These are phyloP conservation scores for Citrullus mucosospermus DNA, from an alignment of 306 rosid genomes.

Conservation along the genomic window DNA sequence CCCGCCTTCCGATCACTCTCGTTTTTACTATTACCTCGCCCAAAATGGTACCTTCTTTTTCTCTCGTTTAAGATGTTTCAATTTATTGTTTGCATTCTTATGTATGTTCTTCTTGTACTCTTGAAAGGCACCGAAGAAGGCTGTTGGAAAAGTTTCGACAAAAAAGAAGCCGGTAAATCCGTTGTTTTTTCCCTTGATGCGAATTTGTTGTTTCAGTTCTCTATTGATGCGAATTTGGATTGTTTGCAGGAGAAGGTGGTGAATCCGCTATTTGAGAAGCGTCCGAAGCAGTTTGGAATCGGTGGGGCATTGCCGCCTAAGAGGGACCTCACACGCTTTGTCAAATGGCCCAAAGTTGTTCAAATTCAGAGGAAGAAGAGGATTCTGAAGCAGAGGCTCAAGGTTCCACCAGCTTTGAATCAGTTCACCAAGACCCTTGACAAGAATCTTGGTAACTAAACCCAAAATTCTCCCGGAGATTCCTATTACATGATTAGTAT, in stretches of 20 bases:
- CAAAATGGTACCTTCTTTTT: too few species aligned
- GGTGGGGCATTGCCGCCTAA: conserved; percentile 60
- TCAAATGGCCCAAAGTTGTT: conserved; percentile 53
- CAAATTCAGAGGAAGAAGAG: conserved; percentile 55
- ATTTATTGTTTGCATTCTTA: too few species aligned
- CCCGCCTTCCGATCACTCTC: too few species aligned
- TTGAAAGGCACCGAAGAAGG: conserved; percentile 31
- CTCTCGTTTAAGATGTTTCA: too few species aligned
- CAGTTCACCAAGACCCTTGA: conserved; percentile 58
- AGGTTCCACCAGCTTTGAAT: conserved; percentile 57
- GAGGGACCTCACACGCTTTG: conserved; percentile 46
- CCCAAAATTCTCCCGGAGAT: background rate
- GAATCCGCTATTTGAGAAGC: conserved; percentile 53
- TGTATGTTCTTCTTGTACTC: background rate
- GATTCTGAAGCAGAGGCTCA: conserved; percentile 51
- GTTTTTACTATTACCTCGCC: too few species aligned
- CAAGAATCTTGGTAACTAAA: conserved; percentile 36
- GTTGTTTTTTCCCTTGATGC: background rate
- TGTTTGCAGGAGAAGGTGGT: conserved; percentile 23
- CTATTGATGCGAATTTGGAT: background rate
- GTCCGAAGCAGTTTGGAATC: conserved; percentile 53
- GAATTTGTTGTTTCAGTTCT: background rate
- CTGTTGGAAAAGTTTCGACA: conserved; percentile 18
- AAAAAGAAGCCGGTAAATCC: conserved; percentile 24
- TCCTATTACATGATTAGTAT: background rate